Evolutionary conservation across 371 early-diverging fungal species (phyloP).

Genomic region (Syncephalis plumigaleata): DNA sequence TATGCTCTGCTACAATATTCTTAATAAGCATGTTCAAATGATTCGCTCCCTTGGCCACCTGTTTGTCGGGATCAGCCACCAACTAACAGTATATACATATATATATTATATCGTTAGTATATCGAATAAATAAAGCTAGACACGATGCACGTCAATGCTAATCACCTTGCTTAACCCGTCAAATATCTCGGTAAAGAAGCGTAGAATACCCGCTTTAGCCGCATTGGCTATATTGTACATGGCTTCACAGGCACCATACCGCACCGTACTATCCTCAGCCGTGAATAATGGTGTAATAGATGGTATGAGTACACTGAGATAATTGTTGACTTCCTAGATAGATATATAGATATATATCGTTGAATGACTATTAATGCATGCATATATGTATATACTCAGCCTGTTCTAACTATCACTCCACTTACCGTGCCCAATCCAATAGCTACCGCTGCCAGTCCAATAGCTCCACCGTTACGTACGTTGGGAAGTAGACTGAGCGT

Average conservation of each 20-base stretch:
- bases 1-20: conserved; percentile 81
- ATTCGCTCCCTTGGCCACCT: conserved; percentile 79
- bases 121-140: background rate
- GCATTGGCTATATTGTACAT: conserved; percentile 94
- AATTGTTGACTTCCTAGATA: conserved; percentile 33
- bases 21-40: conserved; percentile 76
- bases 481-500: conserved; percentile 60
- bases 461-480: conserved; percentile 80
- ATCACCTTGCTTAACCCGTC: conserved; percentile 76
- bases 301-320: conserved; percentile 61
- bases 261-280: conserved; percentile 73
- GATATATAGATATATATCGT: background rate
- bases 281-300: conserved; percentile 78
- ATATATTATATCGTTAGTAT: background rate
- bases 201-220: conserved; percentile 59
- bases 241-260: conserved; percentile 88
- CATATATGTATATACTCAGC: background rate
- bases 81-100: conserved; percentile 18
- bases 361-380: background rate
- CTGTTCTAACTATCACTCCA: background rate
- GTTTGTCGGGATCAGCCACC: conserved; percentile 63
- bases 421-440: conserved; percentile 64
- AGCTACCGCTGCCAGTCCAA: conserved; percentile 72
- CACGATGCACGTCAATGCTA: background rate
- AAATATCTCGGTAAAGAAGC: conserved; percentile 84